Conservation (phyloP, 2,329 filamentous ascomycete species). For the Trichophyton simii region DNA sequence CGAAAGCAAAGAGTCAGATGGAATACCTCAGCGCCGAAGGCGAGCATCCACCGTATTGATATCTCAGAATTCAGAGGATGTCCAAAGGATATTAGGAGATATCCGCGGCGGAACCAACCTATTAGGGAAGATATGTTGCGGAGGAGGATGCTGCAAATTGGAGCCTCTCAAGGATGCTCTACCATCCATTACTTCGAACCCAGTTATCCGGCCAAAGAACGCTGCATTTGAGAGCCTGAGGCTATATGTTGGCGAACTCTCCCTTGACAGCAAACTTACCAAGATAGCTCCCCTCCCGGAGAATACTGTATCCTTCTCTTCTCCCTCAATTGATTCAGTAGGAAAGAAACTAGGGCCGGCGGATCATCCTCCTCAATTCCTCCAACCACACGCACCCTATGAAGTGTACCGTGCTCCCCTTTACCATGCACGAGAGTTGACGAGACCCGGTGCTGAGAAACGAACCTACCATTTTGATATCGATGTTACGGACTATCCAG, state of each 20-base stretch:
- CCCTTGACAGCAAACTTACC: constrained; percentile 55
- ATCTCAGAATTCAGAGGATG: constrained; percentile 47
- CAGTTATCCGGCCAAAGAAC: constrained; percentile 58
- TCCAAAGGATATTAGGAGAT: constrained; percentile 45
- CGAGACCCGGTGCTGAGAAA: constrained; percentile 81
- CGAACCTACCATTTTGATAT: constrained; percentile 95
- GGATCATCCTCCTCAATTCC: constrained; percentile 68
- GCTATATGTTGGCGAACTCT: constrained; percentile 63
- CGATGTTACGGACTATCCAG: constrained; percentile 87
- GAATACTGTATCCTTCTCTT: constrained; percentile 56
- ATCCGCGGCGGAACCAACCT: constrained; percentile 44
- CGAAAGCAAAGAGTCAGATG: constrained; percentile 10
- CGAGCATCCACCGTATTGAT: constrained; percentile 40
- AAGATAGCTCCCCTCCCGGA: constrained; percentile 60
- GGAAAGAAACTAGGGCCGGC: constrained; percentile 26
- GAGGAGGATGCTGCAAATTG: constrained; percentile 52
- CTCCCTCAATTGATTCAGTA: constrained; percentile 22
- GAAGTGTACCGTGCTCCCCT: constrained; percentile 84
- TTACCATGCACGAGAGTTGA: constrained; percentile 73
- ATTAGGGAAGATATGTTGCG: constrained; percentile 51
- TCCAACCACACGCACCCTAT: constrained; percentile 89
- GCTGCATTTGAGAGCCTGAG: constrained; percentile 68
- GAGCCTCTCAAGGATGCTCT: constrained; percentile 40
- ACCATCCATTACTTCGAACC: constrained; percentile 29
- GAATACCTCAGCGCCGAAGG: constrained; percentile 18